A percentile compares a stretch with the other conserved stretches of the same genome.
phyloP scores from a whole-genome alignment of 495 filamentous ascomycete genomes.

The Chaetomium tenue region DNA sequence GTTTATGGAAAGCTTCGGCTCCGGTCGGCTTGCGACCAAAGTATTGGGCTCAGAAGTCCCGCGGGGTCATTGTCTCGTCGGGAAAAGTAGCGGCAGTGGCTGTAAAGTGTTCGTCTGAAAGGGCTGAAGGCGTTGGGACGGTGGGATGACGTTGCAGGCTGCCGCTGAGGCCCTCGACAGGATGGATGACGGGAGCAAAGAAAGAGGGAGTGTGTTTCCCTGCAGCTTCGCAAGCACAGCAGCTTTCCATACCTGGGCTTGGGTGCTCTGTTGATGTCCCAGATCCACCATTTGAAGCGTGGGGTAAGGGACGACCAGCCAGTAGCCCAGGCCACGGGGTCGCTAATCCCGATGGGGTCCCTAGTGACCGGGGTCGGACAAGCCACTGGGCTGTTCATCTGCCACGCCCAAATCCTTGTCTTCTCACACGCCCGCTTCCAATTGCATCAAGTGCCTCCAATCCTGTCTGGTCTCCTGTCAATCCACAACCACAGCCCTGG shows the following conservation, averaged over 20 bases:
- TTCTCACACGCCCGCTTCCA: too few relatives aligned
- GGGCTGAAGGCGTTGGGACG: neutral
- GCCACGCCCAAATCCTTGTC: constrained; percentile 7
- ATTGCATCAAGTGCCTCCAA: too few relatives aligned
- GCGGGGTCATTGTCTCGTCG: constrained; percentile 25
- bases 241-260: neutral
- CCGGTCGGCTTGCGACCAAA: constrained; percentile 25
- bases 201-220: constrained; percentile 18
- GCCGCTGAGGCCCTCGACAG: constrained; percentile 9
- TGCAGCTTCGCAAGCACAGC: constrained; percentile 3
- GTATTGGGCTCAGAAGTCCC: constrained; percentile 17
- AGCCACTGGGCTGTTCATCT: constrained; percentile 8
- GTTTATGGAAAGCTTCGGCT: constrained; percentile 24
- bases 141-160: constrained; percentile 20
- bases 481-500: constrained; percentile 1
- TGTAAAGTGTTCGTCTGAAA: constrained; percentile 14
- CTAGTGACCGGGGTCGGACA: constrained; percentile 11
- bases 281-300: constrained; percentile 12
- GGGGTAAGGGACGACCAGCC: constrained; percentile 25
- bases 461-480: neutral
- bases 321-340: constrained; percentile 12
- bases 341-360: constrained; percentile 19
- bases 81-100: constrained; percentile 10
- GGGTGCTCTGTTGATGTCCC: constrained; percentile 10
- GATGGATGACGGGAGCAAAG: constrained; percentile 1